phyloP scores from a whole-genome alignment of 2,329 filamentous ascomycete genomes.

The Gyromitra esculenta region DNA sequence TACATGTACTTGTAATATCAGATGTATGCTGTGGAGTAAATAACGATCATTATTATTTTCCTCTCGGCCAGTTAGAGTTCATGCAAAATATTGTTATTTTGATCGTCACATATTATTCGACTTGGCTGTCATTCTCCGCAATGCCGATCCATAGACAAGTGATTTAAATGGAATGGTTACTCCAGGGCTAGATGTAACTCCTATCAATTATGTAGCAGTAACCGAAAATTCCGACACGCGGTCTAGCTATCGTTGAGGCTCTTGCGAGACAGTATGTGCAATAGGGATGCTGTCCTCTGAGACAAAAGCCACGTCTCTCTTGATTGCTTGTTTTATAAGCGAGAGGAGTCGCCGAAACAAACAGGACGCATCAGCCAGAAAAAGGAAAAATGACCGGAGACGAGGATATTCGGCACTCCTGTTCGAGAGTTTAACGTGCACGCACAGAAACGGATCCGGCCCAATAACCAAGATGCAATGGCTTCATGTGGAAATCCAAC shows the following conservation, averaged over 20 bases:
- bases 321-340: constrained; percentile 49
- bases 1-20: constrained; percentile 12
- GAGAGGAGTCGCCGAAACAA: constrained; percentile 50
- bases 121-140: neutral
- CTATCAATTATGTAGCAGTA: constrained; percentile 1
- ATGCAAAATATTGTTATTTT: too few species aligned
- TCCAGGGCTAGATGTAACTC: neutral
- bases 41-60: too few species aligned
- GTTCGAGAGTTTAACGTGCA: constrained; percentile 11
- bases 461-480: constrained; percentile 17
- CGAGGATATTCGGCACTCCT: constrained; percentile 32
- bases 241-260: constrained; percentile 36
- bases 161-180: neutral
- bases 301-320: constrained; percentile 37
- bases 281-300: constrained; percentile 26
- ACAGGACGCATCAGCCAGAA: constrained; percentile 14
- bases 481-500: constrained; percentile 40
- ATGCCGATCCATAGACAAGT: constrained; percentile 10
- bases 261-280: constrained; percentile 44
- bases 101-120: neutral
- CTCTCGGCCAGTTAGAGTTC: too few species aligned
- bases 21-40: too few species aligned
- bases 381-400: constrained; percentile 27
- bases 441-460: constrained; percentile 10
- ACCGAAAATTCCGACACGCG: constrained; percentile 11